A percentile compares a stretch with the other conserved stretches of the same genome.
Conservation (phyloP, 2,329 filamentous ascomycete species). For the Xylariaceae sp. region DNA sequence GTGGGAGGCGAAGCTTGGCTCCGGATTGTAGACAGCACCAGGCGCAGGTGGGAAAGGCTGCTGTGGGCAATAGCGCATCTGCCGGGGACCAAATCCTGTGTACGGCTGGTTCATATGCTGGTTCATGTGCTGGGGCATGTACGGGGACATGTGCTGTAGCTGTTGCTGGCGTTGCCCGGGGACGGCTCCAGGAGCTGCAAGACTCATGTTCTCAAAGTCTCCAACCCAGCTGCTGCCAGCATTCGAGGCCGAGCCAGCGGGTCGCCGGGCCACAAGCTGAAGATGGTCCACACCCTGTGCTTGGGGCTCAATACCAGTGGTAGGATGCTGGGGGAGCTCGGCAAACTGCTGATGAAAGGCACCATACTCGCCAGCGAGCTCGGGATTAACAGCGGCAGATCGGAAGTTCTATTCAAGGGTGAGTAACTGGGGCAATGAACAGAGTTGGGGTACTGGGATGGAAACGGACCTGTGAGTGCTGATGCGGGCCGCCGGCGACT, state of each 20-base stretch:
- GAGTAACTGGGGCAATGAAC: conserved; percentile 8
- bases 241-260: conserved; percentile 3
- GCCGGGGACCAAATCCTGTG: not conserved
- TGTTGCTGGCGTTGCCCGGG: conserved; percentile 1
- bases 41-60: too few relatives aligned
- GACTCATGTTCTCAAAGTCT: conserved; percentile 44
- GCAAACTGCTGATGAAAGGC: conserved; percentile 18
- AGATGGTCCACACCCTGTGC: not conserved
- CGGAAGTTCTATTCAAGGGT: conserved; percentile 20
- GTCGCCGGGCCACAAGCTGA: conserved; percentile 1
- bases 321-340: conserved; percentile 6
- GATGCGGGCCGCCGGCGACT: conserved; percentile 28
- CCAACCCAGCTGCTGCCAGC: conserved; percentile 30
- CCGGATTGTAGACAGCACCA: not conserved
- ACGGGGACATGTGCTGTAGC: not conserved
- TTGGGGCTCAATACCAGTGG: not conserved
- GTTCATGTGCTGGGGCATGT: not conserved
- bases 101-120: not conserved
- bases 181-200: conserved; percentile 6
- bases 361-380: conserved; percentile 14
- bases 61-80: too few relatives aligned
- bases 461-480: conserved; percentile 19
- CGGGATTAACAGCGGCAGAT: conserved; percentile 9
- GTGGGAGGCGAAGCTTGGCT: conserved; percentile 5
- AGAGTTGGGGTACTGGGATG: not conserved